Base-by-base conservation (phyloP, 176 grass and related monocot genomes). In the Lolium rigidum region DNA sequence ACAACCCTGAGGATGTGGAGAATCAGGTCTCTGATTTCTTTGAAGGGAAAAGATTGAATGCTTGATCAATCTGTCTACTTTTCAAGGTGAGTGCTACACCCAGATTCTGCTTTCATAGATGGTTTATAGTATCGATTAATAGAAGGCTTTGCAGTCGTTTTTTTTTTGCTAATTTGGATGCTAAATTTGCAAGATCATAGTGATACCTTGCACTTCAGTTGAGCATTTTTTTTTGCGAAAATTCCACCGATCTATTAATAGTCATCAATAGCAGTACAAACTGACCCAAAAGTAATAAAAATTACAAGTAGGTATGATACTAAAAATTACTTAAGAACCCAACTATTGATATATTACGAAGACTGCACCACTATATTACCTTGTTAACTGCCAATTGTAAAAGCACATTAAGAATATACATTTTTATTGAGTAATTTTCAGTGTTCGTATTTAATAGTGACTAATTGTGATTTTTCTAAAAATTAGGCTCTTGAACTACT, bases 11-110 rank as follows among this genome's bases (percentile, higher is more conserved):
- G 37, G 97, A 99, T 88, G 74, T 96, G 77, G 97, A 99, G 77
- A 93, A 91, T 66, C 92, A 89, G 28, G 90, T 99, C 46, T 84
- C 88, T 14, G 92, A 99, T 90, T 91, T 99, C 58, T 99, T 99
- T 69, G 97, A 99, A 90, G 97, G 97, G 39, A 89, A 18, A 85
- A 89, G 61, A 28, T 61, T 84, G 84, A 95, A 80, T 72, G 81
- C 71, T 76, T 93, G 62, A 84, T 80, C 25, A 18, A 84, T 70
- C 20, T 61, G 20, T 78, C 51, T 50, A 51, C 35, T 17, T 76
- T 77, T 89, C 62, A 50, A 87, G 85, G 88, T 90, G 79, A 73
- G 84, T 92, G 55, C 70, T 76, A 62, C 25, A 63, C 22, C 76
- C 6, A 81, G 15, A 60, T 49, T 55, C n/a, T 74, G 9, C 52